Percentiles rank a stretch among this genome's conserved stretches.
Conservation (phyloP, 2,329 filamentous ascomycete genomes). For the Monosporascus sp. region DNA sequence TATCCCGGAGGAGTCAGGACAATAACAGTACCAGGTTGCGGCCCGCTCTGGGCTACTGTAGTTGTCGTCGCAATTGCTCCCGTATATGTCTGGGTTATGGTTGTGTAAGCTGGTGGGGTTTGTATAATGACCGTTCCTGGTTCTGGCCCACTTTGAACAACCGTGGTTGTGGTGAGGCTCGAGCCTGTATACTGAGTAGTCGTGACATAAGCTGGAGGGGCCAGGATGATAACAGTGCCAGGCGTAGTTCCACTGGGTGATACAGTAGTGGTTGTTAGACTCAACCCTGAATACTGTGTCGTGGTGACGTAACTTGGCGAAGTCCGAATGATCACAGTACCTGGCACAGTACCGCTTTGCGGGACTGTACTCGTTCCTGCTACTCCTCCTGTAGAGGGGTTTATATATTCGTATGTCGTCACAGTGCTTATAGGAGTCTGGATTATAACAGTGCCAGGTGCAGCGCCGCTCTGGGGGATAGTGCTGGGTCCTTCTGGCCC, state of each 20-base stretch:
- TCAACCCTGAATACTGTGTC: conserved; percentile 1
- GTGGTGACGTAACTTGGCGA: conserved; percentile 7
- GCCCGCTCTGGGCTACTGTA: neutral
- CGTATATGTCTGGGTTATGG: neutral
- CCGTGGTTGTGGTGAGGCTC: neutral
- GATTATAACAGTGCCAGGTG: conserved; percentile 1
- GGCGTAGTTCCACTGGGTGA: neutral
- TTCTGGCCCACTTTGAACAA: neutral
- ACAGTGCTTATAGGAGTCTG: conserved; percentile 1
- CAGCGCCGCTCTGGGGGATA: neutral
- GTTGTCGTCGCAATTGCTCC: neutral
- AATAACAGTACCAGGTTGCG: neutral
- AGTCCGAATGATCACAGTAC: conserved; percentile 3
- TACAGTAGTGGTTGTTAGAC: neutral
- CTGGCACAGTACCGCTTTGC: conserved; percentile 3
- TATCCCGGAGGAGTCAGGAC: neutral
- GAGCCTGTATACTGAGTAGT: neutral
- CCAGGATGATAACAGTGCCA: conserved; percentile 1
- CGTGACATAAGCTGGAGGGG: neutral
- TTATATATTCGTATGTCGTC: neutral
- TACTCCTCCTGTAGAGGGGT: neutral
- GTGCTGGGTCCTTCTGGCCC: neutral
- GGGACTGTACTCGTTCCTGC: neutral
- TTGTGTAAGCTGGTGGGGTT: neutral
- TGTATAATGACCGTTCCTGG: neutral